Evolutionary conservation across 371 early-diverging fungal genomes (phyloP).

Genomic region (Apophysomyces ossiformis): DNA sequence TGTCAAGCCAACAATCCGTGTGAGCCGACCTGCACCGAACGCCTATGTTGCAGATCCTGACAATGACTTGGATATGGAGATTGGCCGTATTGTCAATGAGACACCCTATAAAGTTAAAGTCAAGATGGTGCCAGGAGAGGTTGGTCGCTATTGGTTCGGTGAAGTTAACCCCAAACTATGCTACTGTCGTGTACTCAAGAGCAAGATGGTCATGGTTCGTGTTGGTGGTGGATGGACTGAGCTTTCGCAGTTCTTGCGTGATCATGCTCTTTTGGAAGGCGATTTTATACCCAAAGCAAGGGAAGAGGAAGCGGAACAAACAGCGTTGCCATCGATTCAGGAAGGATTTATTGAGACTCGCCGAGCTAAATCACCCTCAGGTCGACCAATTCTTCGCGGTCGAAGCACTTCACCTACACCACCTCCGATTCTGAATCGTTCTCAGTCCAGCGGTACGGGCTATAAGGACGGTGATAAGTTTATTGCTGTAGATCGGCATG

Average conservation of each 20-base stretch:
- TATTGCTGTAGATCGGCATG: conserved; percentile 47
- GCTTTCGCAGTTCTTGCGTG: conserved; percentile 60
- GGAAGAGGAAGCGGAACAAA: conserved; percentile 29
- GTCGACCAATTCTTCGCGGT: conserved; percentile 9
- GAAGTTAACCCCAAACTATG: conserved; percentile 71
- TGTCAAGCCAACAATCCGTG: conserved; percentile 8
- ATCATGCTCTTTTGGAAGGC: conserved; percentile 49
- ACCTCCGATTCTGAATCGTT: conserved; percentile 16
- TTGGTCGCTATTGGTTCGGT: conserved; percentile 77
- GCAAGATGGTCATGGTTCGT: conserved; percentile 79
- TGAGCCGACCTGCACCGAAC: conserved; percentile 20
- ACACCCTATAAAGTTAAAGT: conserved; percentile 48
- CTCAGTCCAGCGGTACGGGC: conserved; percentile 24
- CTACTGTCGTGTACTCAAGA: conserved; percentile 72
- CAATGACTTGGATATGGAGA: conserved; percentile 73
- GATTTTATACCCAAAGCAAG: conserved; percentile 43
- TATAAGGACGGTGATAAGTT: conserved; percentile 51
- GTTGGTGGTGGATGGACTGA: conserved; percentile 85
- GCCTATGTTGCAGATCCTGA: conserved; percentile 69
- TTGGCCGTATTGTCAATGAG: conserved; percentile 73
- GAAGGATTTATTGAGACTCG: conserved; percentile 51
- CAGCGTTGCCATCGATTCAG: conserved; percentile 34
- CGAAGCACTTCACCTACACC: conserved; percentile 11
- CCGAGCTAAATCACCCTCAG: conserved; percentile 23
- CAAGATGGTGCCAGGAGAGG: conserved; percentile 63